A percentile compares a stretch with the other conserved stretches of the same genome.
phyloP scores from a whole-genome alignment of 306 rosid species.

The Mimosa pudica region DNA sequence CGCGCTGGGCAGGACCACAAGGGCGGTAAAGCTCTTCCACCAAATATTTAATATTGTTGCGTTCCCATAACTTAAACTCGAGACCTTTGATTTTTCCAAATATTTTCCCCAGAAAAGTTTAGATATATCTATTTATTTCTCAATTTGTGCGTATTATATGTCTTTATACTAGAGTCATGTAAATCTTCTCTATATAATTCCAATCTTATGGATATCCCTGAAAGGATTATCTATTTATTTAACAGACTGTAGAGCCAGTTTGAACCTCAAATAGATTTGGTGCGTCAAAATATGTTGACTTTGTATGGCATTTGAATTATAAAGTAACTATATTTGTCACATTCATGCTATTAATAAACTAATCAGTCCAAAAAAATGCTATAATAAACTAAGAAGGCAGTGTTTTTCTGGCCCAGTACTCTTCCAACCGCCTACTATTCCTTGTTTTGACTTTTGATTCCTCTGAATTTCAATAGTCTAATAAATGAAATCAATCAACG shows the following conservation, averaged over 20 bases:
- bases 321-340: not conserved
- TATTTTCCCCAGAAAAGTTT: not conserved
- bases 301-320: not conserved
- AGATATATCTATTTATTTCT: not conserved
- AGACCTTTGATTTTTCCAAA: not conserved
- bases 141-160: too few species aligned
- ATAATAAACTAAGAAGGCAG: not conserved
- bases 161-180: too few species aligned
- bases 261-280: not conserved
- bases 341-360: not conserved
- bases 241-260: not conserved
- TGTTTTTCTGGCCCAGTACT: not conserved
- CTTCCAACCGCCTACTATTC: not conserved
- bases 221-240: not conserved
- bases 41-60: too few species aligned
- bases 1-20: too few species aligned
- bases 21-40: too few species aligned
- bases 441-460: not conserved
- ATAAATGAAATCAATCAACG: not conserved
- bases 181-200: too few species aligned
- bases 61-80: too few species aligned
- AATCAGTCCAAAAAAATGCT: too few species aligned
- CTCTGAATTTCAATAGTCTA: not conserved
- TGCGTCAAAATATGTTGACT: conserved; percentile 3
- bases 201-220: too few species aligned